Base-by-base conservation (phyloP, 306 rosid species). In the Senna tora region DNA sequence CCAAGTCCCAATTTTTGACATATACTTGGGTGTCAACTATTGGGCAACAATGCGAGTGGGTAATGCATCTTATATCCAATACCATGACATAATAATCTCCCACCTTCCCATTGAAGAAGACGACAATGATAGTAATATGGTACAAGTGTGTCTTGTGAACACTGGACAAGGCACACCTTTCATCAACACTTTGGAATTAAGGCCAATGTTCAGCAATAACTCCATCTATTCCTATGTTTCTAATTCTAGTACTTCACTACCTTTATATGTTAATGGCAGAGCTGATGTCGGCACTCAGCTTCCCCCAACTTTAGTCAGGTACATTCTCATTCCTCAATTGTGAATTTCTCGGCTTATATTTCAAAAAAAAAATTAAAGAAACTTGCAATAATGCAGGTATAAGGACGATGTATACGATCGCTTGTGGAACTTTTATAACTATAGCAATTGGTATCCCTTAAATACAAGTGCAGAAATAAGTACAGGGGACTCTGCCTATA, bases 71-170 rank as follows among this genome's bases (percentile, higher is more conserved):
- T 2, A 21, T 13, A 12, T 12, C 50, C 0, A 12, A 0, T 45
- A 2, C 16, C 13, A 19, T 45, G 71, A 65, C 0, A 41, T 41
- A 7, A 7, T 45, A 22, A 25, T 66, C 9, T 33, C 1, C 16
- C 42, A 28, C 17, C 9, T 3, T 66, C n/a, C 57, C 12, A 46
- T 10, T 0, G 57, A n/a, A n/a, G n/a, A n/a, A n/a, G n/a, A n/a
- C n/a, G n/a, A 28, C 15, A 28, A 36, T 36, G 39, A 36, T n/a
- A n/a, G n/a, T n/a, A n/a, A n/a, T 0, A 10, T 2, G 7, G 14
- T 66, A 66, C 21, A 47, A 4, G 42, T 47, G 5, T 67, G 72
- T 49, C 60, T 67, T 1, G 11, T 67, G 32, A 67, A 67, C 47
- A 67, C 12, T 4, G 17, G 10, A 15, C 2, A 0, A 7, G 45